phyloP scores from a whole-genome alignment of 108 stramenopile species.

The Tribonema minus region DNA sequence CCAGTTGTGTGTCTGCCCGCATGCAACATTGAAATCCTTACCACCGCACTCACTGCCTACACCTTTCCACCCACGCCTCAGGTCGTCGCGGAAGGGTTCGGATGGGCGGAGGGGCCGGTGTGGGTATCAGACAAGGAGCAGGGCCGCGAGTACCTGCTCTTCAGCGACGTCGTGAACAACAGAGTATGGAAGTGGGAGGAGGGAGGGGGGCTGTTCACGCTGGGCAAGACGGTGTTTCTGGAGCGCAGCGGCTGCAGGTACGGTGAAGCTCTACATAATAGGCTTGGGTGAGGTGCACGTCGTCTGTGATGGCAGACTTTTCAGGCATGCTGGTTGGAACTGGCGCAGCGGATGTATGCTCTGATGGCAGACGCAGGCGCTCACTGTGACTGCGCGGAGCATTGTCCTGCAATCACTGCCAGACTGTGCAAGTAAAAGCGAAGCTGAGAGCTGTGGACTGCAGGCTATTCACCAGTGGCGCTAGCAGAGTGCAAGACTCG shows the following conservation, averaged over 20 bases:
- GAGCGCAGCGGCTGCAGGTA: slow-evolving; percentile 51
- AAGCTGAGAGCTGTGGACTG: too few species aligned
- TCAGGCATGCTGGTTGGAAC: too few species aligned
- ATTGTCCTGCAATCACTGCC: too few species aligned
- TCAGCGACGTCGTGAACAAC: slow-evolving; percentile 47
- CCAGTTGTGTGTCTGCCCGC: too few species aligned
- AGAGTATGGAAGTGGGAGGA: slow-evolving; percentile 55
- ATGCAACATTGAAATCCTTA: too few species aligned
- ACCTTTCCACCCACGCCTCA: slow-evolving; percentile 27
- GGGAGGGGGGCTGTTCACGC: slow-evolving; percentile 51
- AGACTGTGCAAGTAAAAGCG: too few species aligned
- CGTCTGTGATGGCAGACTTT: neutral
- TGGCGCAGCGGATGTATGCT: neutral
- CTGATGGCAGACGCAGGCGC: neutral
- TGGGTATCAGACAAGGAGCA: slow-evolving; percentile 49
- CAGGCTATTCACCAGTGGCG: too few species aligned
- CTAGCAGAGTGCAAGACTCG: too few species aligned
- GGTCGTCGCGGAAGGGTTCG: slow-evolving; percentile 49
- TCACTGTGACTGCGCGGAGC: too few species aligned
- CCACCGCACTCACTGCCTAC: too few species aligned
- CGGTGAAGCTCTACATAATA: neutral
- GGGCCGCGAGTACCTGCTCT: slow-evolving; percentile 37
- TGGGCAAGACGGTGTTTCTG: slow-evolving; percentile 52
- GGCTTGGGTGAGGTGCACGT: neutral
- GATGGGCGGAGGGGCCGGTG: slow-evolving; percentile 51